Evolutionary conservation across 768 basidiomycete species (phyloP).

Genomic region (Phaeotremella fagi): DNA sequence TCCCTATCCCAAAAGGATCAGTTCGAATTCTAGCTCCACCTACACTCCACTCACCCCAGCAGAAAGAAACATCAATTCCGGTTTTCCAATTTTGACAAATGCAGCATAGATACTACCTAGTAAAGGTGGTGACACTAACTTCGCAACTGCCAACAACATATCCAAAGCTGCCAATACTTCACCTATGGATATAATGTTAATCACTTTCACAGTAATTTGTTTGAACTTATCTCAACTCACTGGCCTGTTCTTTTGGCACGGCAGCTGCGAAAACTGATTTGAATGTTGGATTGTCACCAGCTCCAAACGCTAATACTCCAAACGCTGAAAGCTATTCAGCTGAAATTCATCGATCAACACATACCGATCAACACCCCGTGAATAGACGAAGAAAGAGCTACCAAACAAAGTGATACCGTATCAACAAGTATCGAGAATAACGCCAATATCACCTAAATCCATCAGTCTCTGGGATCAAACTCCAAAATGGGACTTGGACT

Average conservation of each 20-base stretch:
- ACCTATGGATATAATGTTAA: slow-evolving; percentile 7
- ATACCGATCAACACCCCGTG: slow-evolving; percentile 30
- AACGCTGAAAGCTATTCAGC: slow-evolving; percentile 15
- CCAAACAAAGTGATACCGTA: slow-evolving; percentile 25
- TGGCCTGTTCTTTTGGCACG: slow-evolving; percentile 32
- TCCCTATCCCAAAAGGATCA: slow-evolving; percentile 5
- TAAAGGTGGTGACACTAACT: slow-evolving; percentile 30
- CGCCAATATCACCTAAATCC: slow-evolving; percentile 31
- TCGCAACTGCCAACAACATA: slow-evolving; percentile 36
- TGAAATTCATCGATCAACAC: background rate
- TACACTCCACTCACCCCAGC: slow-evolving; percentile 31
- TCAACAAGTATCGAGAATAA: slow-evolving; percentile 35
- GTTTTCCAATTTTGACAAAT: slow-evolving; percentile 32
- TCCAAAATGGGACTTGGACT: too few species aligned
- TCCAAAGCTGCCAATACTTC: slow-evolving; percentile 41
- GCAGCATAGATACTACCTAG: slow-evolving; percentile 37
- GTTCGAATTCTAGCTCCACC: background rate
- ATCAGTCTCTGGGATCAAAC: background rate
- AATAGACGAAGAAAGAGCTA: slow-evolving; percentile 26
- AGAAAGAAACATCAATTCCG: slow-evolving; percentile 34
- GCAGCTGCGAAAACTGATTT: slow-evolving; percentile 37
- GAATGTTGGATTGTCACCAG: slow-evolving; percentile 41
- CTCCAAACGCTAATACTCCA: slow-evolving; percentile 32
- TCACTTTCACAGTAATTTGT: background rate
- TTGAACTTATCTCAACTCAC: slow-evolving; percentile 8